Evolutionary conservation across 176 grass and related monocot species (phyloP), one percentile per base, ranked within the genome.

Genomic region (Aegilops umbellulata): DNA sequence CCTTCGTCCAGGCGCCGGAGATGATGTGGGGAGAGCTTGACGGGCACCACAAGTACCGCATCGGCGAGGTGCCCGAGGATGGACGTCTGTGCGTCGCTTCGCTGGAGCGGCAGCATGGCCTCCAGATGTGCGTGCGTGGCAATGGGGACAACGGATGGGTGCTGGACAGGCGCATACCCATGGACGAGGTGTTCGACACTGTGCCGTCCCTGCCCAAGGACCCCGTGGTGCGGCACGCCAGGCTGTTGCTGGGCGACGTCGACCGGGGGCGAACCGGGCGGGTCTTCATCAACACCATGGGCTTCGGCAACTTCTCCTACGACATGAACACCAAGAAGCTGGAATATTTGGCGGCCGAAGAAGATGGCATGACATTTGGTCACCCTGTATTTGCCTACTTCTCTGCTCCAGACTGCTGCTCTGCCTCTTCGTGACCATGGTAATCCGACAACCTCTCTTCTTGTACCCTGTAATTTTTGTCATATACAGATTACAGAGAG

Each of bases 51-150:
- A 85, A 77, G 66, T 86, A 61, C 31, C 85, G 85, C 25, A 26
- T 86, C 26, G 77, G 85, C 19, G 85, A 86, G 77, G 63, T 0
- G 53, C 77, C 66, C 20, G 66, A 72, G 51, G 85, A 64, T 27
- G 77, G 77, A 20, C 85, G 17, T 5, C 77, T 87, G 39, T 87
- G 85, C 41, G 66, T 87, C 12, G 85, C 27, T 3, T 13, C 55
- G 27, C 42, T 87, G 26, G 57, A 73, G 57, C 0, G 1, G 1
- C 25, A 9, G 9, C 26, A 87, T 2, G 58, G 44, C 0, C 10
- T 74, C 38, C n/a, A 75, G 69, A 1, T 86, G 31, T 86, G 62
- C 3, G 47, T 79, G 74, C 84, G 75, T 10, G 74, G 74, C 0
- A 1, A 66, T 5, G 41, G 74, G 3, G 47, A 79, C 23, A 41